A percentile compares a stretch with the other conserved stretches of the same genome.
Evolutionary conservation across 352 stramenopile species (phyloP).

Genomic region (Ophiocytium majus): DNA sequence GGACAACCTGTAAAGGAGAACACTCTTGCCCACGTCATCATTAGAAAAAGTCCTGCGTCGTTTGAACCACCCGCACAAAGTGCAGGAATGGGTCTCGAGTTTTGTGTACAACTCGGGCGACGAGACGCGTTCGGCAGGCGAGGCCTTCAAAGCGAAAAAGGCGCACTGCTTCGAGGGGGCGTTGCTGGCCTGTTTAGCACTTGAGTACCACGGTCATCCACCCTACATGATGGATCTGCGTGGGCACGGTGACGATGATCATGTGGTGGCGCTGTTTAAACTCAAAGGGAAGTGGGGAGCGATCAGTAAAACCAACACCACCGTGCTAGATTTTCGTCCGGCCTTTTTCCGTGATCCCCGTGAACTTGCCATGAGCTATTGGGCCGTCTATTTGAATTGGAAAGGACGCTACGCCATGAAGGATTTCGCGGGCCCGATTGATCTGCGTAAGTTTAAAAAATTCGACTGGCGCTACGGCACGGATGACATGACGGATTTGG

Average conservation of each 20-base stretch:
- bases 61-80: too few species aligned
- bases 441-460: not conserved
- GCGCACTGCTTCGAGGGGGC: not conserved
- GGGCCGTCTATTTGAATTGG: not conserved
- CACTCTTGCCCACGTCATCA: too few species aligned
- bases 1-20: too few species aligned
- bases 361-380: not conserved
- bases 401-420: not conserved
- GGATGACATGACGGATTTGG: not conserved
- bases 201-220: not conserved
- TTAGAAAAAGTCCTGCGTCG: too few species aligned
- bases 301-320: conserved; percentile 1
- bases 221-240: not conserved
- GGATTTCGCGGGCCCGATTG: not conserved
- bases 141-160: too few species aligned
- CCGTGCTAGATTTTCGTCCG: not conserved
- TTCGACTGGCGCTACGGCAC: not conserved
- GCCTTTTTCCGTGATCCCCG: not conserved
- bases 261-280: conserved; percentile 3
- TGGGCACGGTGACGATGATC: not conserved
- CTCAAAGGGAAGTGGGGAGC: not conserved
- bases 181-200: not conserved
- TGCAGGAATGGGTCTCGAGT: too few species aligned
- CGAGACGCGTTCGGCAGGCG: too few species aligned
- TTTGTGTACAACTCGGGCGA: too few species aligned